Evolutionary conservation across 176 grass and related monocot species (phyloP), one percentile per base, ranked within the genome.

Genomic region (Paspalum vaginatum): DNA sequence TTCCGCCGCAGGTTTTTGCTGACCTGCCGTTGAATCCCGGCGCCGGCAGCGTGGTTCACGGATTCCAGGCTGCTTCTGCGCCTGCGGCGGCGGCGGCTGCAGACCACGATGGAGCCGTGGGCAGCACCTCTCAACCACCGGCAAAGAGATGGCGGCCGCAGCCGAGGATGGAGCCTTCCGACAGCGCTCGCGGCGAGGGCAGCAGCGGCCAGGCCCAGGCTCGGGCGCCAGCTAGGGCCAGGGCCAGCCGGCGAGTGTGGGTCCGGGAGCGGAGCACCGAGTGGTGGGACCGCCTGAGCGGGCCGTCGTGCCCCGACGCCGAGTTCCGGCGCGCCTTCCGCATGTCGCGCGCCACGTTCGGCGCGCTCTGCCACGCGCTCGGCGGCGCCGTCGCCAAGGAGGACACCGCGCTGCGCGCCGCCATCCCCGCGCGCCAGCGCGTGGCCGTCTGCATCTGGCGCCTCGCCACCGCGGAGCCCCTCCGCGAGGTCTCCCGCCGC

Each of bases 281-380:
- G 50, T 97, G 93, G 93, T 97, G 93, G 93, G 86, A 97, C 88
- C 61, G 22, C 54, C 83, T 84, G 68, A 85, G 70, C 74, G 24
- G 51, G 38, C 73, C 86, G 11, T 68, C 87, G 5, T 71, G 91
- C 77, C 83, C 91, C n/a, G 91, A 93, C 55, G 72, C n/a, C 0
- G 90, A 93, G 51, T 97, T 97, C 85, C 91, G 91, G 43, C 68
- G 65, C 4, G 88, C 83, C 16, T 97, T 97, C 89, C 88, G 93
- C 54, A 97, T 97, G 93, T 86, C 75, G 14, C 90, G 77, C 18
- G 76, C 90, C 16, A 91, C 91, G 26, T 91, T 93, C 38, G 88
- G 85, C 68, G 79, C 64, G 76, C 80, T 93, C 52, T 97, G 90
- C 72, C 77, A 91, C 22, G 88, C 86, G 58, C 84, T 97, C 17